Conservation (phyloP, 1,284 basidiomycete species). For the Fomes fomentarius region DNA sequence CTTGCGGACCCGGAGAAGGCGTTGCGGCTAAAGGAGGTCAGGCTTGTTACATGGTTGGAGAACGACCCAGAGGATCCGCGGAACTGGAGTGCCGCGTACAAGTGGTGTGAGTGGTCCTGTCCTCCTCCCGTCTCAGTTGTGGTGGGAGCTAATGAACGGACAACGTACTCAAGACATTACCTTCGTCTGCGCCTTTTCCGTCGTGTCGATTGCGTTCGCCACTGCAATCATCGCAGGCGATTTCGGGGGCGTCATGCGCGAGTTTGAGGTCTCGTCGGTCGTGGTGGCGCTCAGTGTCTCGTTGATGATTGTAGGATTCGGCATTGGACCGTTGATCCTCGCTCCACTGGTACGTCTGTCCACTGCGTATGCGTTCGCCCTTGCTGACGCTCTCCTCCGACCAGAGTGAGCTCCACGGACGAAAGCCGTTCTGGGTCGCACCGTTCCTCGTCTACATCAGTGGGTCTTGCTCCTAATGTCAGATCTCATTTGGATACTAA, state of each 20-base stretch:
- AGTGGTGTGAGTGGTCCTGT: constrained; percentile 55
- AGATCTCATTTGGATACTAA: no score
- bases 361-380: constrained; percentile 42
- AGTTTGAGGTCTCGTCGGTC: constrained; percentile 54
- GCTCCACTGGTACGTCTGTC: constrained; percentile 36
- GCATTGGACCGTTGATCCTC: constrained; percentile 47
- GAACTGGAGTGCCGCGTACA: constrained; percentile 53
- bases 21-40: constrained; percentile 32
- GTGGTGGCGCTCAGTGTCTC: constrained; percentile 45
- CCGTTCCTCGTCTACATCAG: constrained; percentile 51
- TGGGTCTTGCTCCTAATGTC: no score
- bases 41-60: constrained; percentile 36
- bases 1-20: constrained; percentile 39
- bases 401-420: constrained; percentile 58
- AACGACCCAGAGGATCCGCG: constrained; percentile 67
- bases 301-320: constrained; percentile 62
- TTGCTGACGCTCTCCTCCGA: constrained; percentile 29
- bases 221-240: constrained; percentile 60
- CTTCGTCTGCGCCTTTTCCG: constrained; percentile 25
- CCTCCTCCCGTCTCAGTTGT: not conserved
- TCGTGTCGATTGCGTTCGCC: constrained; percentile 53
- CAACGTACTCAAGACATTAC: constrained; percentile 29
- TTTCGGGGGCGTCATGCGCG: constrained; percentile 37
- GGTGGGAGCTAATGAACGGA: constrained; percentile 46
- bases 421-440: constrained; percentile 54